Evolutionary conservation across 2,329 filamentous ascomycete genomes (phyloP).

Genomic region (Shiraia bambusicola): DNA sequence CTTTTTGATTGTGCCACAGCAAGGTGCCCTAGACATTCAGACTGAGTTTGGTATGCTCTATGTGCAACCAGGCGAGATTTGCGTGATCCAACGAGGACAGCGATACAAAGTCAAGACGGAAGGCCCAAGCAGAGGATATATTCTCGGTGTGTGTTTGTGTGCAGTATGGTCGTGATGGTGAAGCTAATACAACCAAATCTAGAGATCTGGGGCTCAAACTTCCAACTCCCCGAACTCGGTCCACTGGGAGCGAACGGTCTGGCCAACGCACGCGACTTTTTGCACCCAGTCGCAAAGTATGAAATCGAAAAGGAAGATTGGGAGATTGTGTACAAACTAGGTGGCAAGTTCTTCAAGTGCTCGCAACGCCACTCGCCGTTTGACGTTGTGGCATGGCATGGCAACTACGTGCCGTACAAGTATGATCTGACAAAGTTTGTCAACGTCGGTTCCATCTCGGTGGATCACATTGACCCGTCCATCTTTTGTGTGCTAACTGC

Average conservation of each 20-base stretch:
- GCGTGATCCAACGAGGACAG: slow-evolving; percentile 72
- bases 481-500: slow-evolving; percentile 71
- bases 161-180: background rate
- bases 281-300: slow-evolving; percentile 69
- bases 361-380: slow-evolving; percentile 71
- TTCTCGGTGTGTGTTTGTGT: slow-evolving; percentile 52
- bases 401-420: slow-evolving; percentile 74
- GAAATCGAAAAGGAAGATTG: slow-evolving; percentile 50
- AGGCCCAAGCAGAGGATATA: slow-evolving; percentile 69
- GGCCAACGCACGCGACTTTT: slow-evolving; percentile 62
- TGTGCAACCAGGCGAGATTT: slow-evolving; percentile 77
- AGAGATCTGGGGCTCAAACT: slow-evolving; percentile 45
- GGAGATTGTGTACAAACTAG: slow-evolving; percentile 55
- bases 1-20: slow-evolving; percentile 73
- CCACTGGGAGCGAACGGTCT: slow-evolving; percentile 45
- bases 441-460: slow-evolving; percentile 70
- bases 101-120: slow-evolving; percentile 70
- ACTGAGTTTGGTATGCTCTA: slow-evolving; percentile 75
- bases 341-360: slow-evolving; percentile 66
- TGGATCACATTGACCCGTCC: slow-evolving; percentile 75
- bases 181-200: slow-evolving; percentile 1
- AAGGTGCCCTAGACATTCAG: slow-evolving; percentile 72
- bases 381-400: slow-evolving; percentile 79
- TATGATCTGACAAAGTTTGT: slow-evolving; percentile 79
- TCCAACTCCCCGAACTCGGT: slow-evolving; percentile 43